phyloP scores from a whole-genome alignment of 495 filamentous ascomycete genomes.

The Neurospora intermedia region DNA sequence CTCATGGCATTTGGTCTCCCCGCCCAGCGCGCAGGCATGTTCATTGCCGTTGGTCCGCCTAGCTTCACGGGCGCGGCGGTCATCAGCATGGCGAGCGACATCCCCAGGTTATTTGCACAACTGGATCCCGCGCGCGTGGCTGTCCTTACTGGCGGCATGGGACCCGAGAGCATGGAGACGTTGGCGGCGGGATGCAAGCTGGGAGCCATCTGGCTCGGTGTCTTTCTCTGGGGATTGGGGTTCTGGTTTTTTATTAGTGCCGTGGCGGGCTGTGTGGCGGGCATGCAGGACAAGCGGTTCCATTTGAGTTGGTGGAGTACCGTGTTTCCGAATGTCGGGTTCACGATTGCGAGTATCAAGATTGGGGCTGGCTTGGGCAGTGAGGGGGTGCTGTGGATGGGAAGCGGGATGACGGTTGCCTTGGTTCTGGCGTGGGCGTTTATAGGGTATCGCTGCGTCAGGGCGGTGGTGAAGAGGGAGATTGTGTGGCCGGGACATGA shows the following conservation, averaged over 20 bases:
- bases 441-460: conserved; percentile 41
- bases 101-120: conserved; percentile 15
- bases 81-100: conserved; percentile 48
- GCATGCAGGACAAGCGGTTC: conserved; percentile 41
- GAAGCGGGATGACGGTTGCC: conserved; percentile 41
- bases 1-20: conserved; percentile 51
- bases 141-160: background rate
- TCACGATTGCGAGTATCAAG: conserved; percentile 37
- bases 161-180: background rate
- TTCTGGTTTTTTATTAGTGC: conserved; percentile 65
- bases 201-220: conserved; percentile 38
- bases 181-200: conserved; percentile 34
- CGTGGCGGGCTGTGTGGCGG: conserved; percentile 39
- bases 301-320: conserved; percentile 47
- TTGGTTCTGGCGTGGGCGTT: conserved; percentile 48
- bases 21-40: conserved; percentile 48
- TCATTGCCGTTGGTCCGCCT: conserved; percentile 59
- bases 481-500: conserved; percentile 56
- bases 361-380: conserved; percentile 35
- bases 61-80: conserved; percentile 61
- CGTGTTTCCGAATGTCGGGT: conserved; percentile 51
- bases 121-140: background rate
- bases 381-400: conserved; percentile 32
- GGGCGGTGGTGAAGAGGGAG: conserved; percentile 41
- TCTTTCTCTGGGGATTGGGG: conserved; percentile 59